These are phyloP conservation scores for Aspergillus ustus DNA, from an alignment of 2,329 filamentous ascomycete genomes.

Conservation along the genomic window DNA sequence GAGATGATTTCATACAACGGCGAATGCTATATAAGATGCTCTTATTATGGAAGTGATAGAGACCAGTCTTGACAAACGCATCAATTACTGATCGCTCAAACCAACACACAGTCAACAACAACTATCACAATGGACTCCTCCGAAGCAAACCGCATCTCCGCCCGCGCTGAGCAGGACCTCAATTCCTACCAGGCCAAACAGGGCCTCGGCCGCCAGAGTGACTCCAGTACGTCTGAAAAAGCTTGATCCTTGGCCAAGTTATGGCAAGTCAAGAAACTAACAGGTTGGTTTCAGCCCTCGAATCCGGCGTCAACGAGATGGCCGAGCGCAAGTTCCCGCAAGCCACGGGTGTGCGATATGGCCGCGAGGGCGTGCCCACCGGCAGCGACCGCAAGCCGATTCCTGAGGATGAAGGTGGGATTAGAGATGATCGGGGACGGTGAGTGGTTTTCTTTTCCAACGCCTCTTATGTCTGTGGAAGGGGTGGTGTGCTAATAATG, in stretches of 20 bases:
- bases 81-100: not conserved
- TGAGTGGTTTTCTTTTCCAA: constrained; percentile 24
- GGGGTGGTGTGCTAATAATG: not conserved
- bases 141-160: constrained; percentile 27
- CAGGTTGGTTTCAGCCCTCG: constrained; percentile 31
- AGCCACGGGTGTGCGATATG: constrained; percentile 41
- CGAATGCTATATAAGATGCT: not conserved
- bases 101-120: too few relatives aligned
- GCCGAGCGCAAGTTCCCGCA: constrained; percentile 42
- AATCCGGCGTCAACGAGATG: constrained; percentile 49
- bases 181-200: constrained; percentile 47
- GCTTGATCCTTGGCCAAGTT: too few relatives aligned
- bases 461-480: not conserved
- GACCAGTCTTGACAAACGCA: not conserved
- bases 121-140: not conserved
- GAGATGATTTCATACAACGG: constrained; percentile 28
- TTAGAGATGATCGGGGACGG: constrained; percentile 42
- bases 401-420: constrained; percentile 48
- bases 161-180: constrained; percentile 45
- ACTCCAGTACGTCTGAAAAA: constrained; percentile 39
- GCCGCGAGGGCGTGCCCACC: constrained; percentile 37
- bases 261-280: too few relatives aligned
- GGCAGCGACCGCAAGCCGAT: constrained; percentile 46
- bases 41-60: not conserved
- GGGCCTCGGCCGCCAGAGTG: constrained; percentile 43